Percentiles rank a stretch among this genome's conserved stretches.
phyloP scores from a whole-genome alignment of 768 basidiomycete genomes.

The Leccinum obscurum region DNA sequence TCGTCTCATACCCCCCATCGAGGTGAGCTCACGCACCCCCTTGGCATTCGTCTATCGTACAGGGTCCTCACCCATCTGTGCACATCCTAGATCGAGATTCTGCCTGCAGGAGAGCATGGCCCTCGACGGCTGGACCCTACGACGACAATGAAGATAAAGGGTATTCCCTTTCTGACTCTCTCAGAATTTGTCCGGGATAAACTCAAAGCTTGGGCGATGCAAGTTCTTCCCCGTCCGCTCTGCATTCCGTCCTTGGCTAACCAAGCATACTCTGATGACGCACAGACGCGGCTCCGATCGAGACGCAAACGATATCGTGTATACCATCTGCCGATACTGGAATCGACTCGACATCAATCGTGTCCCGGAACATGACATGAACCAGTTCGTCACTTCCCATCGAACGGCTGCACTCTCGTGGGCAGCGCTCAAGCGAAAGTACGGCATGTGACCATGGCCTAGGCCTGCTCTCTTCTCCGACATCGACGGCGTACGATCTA shows the following conservation, averaged over 20 bases:
- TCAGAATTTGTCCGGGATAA: constrained; percentile 88
- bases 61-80: constrained; percentile 3
- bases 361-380: constrained; percentile 85
- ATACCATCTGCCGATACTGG: constrained; percentile 73
- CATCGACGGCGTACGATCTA: constrained; percentile 2
- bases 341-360: constrained; percentile 83
- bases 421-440: constrained; percentile 73
- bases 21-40: constrained; percentile 43
- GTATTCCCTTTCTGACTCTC: constrained; percentile 78
- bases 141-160: constrained; percentile 67
- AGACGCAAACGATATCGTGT: constrained; percentile 78
- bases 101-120: constrained; percentile 79
- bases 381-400: constrained; percentile 63
- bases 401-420: constrained; percentile 67
- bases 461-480: neutral
- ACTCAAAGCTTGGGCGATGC: constrained; percentile 82
- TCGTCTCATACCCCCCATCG: constrained; percentile 73
- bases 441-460: constrained; percentile 48
- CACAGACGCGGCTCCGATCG: constrained; percentile 64
- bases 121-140: constrained; percentile 69
- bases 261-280: neutral
- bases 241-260: constrained; percentile 16
- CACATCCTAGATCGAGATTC: constrained; percentile 67
- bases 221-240: constrained; percentile 28
- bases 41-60: neutral